These are phyloP conservation scores for Leccinum variicolor DNA, from an alignment of 768 basidiomycete genomes.

Conservation along the genomic window DNA sequence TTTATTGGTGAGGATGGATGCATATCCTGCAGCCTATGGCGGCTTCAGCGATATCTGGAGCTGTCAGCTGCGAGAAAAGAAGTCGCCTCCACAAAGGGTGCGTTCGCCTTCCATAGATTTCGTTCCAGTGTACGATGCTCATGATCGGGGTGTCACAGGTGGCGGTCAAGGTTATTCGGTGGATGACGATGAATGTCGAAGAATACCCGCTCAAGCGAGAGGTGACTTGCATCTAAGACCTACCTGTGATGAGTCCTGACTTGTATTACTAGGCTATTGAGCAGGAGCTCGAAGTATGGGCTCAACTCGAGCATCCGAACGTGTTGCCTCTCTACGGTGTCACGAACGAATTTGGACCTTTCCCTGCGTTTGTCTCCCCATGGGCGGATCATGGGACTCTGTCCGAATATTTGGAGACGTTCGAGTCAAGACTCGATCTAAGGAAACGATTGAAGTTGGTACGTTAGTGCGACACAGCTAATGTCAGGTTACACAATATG, in stretches of 20 bases:
- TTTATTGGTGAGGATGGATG: slow-evolving; percentile 6
- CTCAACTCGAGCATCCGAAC: slow-evolving; percentile 26
- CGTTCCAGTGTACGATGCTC: background rate
- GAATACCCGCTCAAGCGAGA: slow-evolving; percentile 13
- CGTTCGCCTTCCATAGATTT: background rate
- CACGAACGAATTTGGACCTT: slow-evolving; percentile 23
- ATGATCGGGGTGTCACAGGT: slow-evolving; percentile 12
- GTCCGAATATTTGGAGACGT: slow-evolving; percentile 27
- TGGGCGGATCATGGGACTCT: slow-evolving; percentile 33
- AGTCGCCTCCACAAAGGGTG: slow-evolving; percentile 7
- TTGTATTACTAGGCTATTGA: slow-evolving; percentile 19
- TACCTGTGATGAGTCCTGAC: slow-evolving; percentile 1
- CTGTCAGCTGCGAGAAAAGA: slow-evolving; percentile 8
- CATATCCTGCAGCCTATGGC: slow-evolving; percentile 25
- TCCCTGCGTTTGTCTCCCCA: slow-evolving; percentile 32
- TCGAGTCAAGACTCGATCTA: slow-evolving; percentile 6
- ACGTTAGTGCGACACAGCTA: background rate
- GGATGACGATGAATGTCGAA: background rate
- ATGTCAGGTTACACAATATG: background rate
- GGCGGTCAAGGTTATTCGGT: slow-evolving; percentile 27
- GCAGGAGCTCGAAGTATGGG: slow-evolving; percentile 32
- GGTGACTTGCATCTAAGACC: background rate
- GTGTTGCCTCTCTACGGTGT: slow-evolving; percentile 30
- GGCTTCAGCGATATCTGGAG: slow-evolving; percentile 32
- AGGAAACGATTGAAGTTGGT: slow-evolving; percentile 18